phyloP scores from a whole-genome alignment of 2,329 filamentous ascomycete species.

The Ascochyta viciae-villosae region DNA sequence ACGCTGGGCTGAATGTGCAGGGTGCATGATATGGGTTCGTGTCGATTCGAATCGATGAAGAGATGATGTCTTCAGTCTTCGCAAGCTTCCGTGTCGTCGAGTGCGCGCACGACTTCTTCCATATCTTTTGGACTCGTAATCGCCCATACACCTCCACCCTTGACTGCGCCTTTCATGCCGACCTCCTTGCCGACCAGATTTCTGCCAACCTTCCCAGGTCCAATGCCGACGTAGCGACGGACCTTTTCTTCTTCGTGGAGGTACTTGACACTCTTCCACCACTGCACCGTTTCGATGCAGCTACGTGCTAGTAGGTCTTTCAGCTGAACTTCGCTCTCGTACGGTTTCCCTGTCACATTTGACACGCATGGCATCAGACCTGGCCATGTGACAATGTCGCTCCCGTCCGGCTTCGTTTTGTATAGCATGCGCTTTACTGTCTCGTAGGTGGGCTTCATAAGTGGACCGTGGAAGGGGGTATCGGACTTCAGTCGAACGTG shows the following conservation, averaged over 20 bases:
- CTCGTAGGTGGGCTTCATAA: conserved; percentile 84
- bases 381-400: conserved; percentile 77
- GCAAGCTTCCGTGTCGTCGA: conserved; percentile 55
- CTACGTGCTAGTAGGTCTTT: conserved; percentile 80
- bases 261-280: conserved; percentile 94
- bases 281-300: conserved; percentile 89
- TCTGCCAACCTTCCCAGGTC: conserved; percentile 89
- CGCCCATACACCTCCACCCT: conserved; percentile 92
- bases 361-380: conserved; percentile 79
- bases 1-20: conserved; percentile 45
- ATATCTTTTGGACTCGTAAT: conserved; percentile 76
- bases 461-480: conserved; percentile 87
- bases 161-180: conserved; percentile 81
- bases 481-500: conserved; percentile 87
- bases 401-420: conserved; percentile 60
- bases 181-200: conserved; percentile 97
- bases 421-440: conserved; percentile 75
- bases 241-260: conserved; percentile 84
- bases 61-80: conserved; percentile 7
- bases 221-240: conserved; percentile 86
- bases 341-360: conserved; percentile 84
- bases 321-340: conserved; percentile 74
- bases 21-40: conserved; percentile 19
- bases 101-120: conserved; percentile 54
- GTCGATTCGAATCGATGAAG: background rate